These are phyloP conservation scores for Globisporangium spinosum DNA, from an alignment of 352 stramenopile genomes.

Conservation along the genomic window DNA sequence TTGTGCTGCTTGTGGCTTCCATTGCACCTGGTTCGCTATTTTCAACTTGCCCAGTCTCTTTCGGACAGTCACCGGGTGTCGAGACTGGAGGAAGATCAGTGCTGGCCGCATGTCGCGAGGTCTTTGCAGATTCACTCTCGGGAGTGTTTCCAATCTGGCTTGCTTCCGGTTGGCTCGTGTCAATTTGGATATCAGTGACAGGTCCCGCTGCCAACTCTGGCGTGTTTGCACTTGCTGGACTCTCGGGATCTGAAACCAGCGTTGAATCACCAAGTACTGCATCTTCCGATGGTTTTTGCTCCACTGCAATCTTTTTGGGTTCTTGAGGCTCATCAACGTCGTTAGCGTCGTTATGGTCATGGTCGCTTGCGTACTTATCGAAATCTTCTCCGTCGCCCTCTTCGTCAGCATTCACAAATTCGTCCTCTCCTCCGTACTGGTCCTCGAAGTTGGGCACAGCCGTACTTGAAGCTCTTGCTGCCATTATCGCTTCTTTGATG, in stretches of 20 bases:
- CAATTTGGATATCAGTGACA: not conserved
- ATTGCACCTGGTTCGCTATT: not conserved
- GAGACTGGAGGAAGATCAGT: not conserved
- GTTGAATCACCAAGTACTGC: not conserved
- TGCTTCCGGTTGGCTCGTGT: not conserved
- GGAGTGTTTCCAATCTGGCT: not conserved
- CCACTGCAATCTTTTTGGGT: not conserved
- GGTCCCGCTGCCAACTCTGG: not conserved
- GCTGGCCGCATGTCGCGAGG: not conserved
- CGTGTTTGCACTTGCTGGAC: no score
- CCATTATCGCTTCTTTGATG: not conserved
- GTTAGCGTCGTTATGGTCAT: not conserved
- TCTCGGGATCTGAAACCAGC: not conserved
- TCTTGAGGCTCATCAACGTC: not conserved
- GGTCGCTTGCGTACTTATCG: conserved; percentile 7
- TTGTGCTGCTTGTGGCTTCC: not conserved
- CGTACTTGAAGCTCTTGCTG: no score
- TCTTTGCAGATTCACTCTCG: not conserved
- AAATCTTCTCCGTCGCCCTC: not conserved
- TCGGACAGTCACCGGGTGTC: no score
- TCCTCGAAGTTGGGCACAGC: not conserved
- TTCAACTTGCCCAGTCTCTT: not conserved
- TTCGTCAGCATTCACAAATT: conserved; percentile 16
- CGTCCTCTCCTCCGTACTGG: conserved; percentile 18
- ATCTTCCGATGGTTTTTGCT: not conserved